Evolutionary conservation across 257 asterid species (phyloP).

Genomic region (Solanum piurae): DNA sequence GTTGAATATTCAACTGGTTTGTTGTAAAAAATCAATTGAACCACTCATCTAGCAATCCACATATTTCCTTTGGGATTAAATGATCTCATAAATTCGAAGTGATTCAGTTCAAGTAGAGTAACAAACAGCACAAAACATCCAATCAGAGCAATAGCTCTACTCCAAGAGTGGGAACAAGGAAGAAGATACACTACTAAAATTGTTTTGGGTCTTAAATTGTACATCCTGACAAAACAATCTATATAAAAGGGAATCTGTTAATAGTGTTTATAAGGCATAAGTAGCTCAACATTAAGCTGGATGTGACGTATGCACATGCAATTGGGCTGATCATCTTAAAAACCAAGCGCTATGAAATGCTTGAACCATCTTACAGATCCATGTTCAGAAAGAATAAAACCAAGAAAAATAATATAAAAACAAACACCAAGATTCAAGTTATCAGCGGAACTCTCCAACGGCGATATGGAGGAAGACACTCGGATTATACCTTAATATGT

Average conservation of each 20-base stretch:
- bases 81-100: background rate
- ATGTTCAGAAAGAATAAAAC: background rate
- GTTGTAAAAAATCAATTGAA: background rate
- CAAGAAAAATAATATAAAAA: background rate
- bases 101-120: background rate
- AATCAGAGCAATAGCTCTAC: background rate
- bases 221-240: background rate
- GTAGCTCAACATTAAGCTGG: background rate
- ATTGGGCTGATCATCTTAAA: background rate
- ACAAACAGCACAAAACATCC: background rate
- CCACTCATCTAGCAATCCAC: background rate
- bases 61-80: background rate
- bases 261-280: background rate
- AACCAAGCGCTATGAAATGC: background rate
- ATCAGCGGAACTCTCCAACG: background rate
- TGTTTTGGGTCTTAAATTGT: background rate
- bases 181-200: background rate
- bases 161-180: background rate
- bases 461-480: background rate
- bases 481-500: constrained; percentile 57
- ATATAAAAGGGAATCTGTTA: background rate
- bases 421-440: background rate
- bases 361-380: background rate
- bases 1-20: background rate
- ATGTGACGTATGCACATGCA: background rate